Evolutionary conservation across 192 early-diverging fungal genomes (phyloP), one percentile per base, ranked within the genome.

Genomic region (Podila horticola): DNA sequence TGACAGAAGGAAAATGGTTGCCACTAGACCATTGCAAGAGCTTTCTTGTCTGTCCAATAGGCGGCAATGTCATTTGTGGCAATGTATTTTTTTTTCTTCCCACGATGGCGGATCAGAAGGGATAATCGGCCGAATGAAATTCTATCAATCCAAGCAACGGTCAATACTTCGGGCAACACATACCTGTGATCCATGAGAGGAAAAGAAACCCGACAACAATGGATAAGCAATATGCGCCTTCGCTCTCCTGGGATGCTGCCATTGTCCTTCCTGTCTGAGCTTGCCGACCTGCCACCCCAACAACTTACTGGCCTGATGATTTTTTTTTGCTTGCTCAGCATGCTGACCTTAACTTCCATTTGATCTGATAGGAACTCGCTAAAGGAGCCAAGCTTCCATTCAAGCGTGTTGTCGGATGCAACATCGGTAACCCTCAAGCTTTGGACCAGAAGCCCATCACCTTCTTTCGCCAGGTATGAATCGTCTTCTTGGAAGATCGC

Each of bases 391-490:
- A 69, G 41, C 69, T 68, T 24, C 52, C 70, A 2, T 85, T 85
- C 60, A 64, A 71, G 41, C 69, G 71, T 20, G 69, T 85, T 64
- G 84, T 85, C 0, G 72, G 69, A 24, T 85, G 84, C 69, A 85
- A 85, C 61, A 85, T 85, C 22, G 84, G 84, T 15, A 85, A 85
- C 51, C 84, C 84, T 62, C 84, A 85, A 31, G 81, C 81, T 36
- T 71, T 85, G 57, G 61, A 71, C 2, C 84, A 85, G 86, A 89
- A 92, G 79, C 97, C 97, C 41, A 94, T 98, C 82, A 98, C 97
- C 30, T 99, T 99, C 62, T 93, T 97, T 88, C 93, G 98, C 36
- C 98, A 99, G 86, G 93, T 97, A 79, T 58, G 52, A 7, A 17
- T 55, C 10, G 0, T 55, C 52, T 19, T 26, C n/a, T 10, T 36